Conservation (phyloP, 2,329 filamentous ascomycete species). For the Fusarium sterilihyphosum region DNA sequence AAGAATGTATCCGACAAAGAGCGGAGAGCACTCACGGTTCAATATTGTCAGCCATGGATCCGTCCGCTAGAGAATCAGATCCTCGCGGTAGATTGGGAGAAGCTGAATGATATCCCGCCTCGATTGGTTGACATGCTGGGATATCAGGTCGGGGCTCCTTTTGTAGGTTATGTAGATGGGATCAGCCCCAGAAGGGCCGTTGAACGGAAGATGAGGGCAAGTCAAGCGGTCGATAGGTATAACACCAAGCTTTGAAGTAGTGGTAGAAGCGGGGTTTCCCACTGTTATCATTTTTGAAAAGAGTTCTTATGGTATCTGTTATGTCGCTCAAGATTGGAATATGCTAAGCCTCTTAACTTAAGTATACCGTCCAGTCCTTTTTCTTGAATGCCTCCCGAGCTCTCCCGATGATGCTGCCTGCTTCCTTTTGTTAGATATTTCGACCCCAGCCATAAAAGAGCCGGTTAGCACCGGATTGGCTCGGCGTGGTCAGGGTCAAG, state of each 20-base stretch:
- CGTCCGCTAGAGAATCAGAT: background rate
- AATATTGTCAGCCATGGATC: background rate
- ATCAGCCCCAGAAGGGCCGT: background rate
- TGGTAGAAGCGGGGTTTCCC: background rate
- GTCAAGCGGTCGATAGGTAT: too few relatives aligned
- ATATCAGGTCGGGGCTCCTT: background rate
- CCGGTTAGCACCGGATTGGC: background rate
- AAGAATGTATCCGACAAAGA: background rate
- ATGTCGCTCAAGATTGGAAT: too few relatives aligned
- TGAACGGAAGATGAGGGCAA: background rate
- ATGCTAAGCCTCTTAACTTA: too few relatives aligned
- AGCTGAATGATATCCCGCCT: background rate
- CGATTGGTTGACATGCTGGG: background rate
- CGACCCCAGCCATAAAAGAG: background rate
- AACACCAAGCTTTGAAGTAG: background rate
- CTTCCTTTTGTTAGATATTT: background rate
- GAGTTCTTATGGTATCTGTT: too few relatives aligned
- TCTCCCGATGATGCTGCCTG: too few relatives aligned
- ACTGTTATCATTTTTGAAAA: fast-evolving
- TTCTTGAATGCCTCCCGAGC: too few relatives aligned
- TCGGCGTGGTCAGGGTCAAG: background rate
- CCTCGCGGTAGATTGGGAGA: background rate
- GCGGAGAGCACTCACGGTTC: background rate
- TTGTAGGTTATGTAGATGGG: background rate
- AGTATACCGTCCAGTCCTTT: too few relatives aligned